Base-by-base conservation (phyloP, 805 yeast genomes). In the Yamadazyma sp. region DNA sequence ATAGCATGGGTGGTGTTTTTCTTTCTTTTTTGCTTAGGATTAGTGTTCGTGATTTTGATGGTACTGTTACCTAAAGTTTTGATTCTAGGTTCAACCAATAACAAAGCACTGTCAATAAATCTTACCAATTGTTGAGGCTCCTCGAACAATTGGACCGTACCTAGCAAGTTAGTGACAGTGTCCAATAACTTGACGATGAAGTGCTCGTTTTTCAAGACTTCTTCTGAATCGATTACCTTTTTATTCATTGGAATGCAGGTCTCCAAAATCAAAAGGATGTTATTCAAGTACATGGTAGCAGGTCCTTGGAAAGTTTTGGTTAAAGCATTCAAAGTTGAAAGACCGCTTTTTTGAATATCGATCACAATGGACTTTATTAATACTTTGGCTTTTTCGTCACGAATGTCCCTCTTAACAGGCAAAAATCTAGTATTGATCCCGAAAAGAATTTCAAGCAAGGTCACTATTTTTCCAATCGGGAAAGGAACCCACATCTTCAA, bases 401-500 rank as follows among this genome's bases (percentile, higher is more conserved):
- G 68, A 41, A 83, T 71, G 44, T 81, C 87, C 32, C 73, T 67
- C 47, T 73, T 76, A 52, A 81, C 68, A 2, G 79, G 69, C 24
- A 80, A 59, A 44, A 76, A 78, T 37, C 70, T 75, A 10, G 73
- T 59, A 46, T 80, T 78, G 41, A 86, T 57, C 12, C 80, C 69
- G 41, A 77, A 58, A 11, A 82, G 51, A 9, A 80, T 60, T 49
- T 83, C 88, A 15, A 70, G 63, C 33, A 81, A 42, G 6, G 66
- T 54, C 4, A 82, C 52, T 3, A 83, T 53, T 30, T 62, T 50
- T 1, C 91, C 90, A 10, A 86, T 45, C 3, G 95, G 93, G 6
- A 84, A 69, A 44, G 71, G 66, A 6, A 80, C 71, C 9, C 79
- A 64, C 48, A 66, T 71, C 27, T 74, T 77, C 1, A 88, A 78